Base-by-base conservation (phyloP, 768 basidiomycete species). In the Boletus tylopilopsis region DNA sequence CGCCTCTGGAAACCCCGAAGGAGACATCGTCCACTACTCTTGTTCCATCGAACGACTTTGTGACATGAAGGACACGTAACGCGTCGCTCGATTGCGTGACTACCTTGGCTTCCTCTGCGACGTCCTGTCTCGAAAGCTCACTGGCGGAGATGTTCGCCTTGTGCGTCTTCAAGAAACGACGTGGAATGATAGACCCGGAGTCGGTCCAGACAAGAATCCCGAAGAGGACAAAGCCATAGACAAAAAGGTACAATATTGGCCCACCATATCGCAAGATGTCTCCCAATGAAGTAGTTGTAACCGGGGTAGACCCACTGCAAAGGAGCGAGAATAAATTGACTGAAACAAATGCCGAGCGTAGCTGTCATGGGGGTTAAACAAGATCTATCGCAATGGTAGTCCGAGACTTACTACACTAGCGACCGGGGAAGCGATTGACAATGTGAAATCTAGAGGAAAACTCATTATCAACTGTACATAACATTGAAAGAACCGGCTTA, bases 301-400 rank as follows among this genome's bases (percentile, higher is more conserved):
- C 74, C 1, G 70, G 64, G 16, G 69, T 72, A 4, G 72, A 65
- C 8, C 83, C 84, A 49, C 81, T 68, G 58, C 88, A 90, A 4
- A 88, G 76, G 4, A 90, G 69, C 12, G 81, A 82, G 67, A 90
- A 92, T 4, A 89, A 65, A 59, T 90, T 90, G 55, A 86, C 74
- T 0, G 88, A 86, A n/a, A 92, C 79, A 18, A 92, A 74, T 4
- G 78, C 77, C 0, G 87, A 80, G 36, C 89, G 77, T 35, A 80
- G 63, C 87, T 87, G 49, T 38, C 15, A 15, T 9, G 5, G 2
- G 5, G 19, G 8, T 23, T 65, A 24, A 53, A 34, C 6, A 22
- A 13, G n/a, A 41, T 10, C 3, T 2, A n/a, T 22, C 6, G 9
- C 6, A 16, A 23, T 3, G 15, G 27, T 33, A 18, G 27, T 9